Evolutionary conservation across 2,329 filamentous ascomycete species (phyloP).

Genomic region (Calonectria hongkongensis): DNA sequence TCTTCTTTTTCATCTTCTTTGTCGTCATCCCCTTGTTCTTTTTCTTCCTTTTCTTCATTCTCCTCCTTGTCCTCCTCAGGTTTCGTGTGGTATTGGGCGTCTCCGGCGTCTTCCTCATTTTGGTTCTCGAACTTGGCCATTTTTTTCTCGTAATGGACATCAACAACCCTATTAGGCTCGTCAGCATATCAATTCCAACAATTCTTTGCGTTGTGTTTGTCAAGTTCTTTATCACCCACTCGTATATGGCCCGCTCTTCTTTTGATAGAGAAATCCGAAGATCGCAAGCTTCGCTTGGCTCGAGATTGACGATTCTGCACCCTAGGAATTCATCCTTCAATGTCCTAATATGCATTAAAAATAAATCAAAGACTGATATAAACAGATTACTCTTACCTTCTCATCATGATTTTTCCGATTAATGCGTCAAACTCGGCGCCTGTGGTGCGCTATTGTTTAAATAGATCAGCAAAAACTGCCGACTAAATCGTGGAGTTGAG

Average conservation of each 20-base stretch:
- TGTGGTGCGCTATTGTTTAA: slow-evolving; percentile 35
- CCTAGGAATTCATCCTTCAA: slow-evolving; percentile 56
- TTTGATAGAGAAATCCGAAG: slow-evolving; percentile 51
- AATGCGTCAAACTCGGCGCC: slow-evolving; percentile 48
- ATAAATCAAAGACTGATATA: neutral
- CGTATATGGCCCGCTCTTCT: slow-evolving; percentile 53
- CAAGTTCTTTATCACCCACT: slow-evolving; percentile 45
- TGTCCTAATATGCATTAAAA: slow-evolving; percentile 47
- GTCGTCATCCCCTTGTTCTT: neutral
- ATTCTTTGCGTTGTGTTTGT: no score
- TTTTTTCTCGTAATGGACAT: slow-evolving; percentile 4
- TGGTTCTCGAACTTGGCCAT: neutral
- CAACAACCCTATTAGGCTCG: slow-evolving; percentile 5
- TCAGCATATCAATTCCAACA: neutral
- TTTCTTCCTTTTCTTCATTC: neutral
- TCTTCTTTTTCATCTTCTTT: neutral
- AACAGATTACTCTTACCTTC: slow-evolving; percentile 49
- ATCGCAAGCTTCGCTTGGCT: slow-evolving; percentile 36
- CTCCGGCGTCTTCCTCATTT: neutral
- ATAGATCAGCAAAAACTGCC: neutral
- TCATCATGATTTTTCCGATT: slow-evolving; percentile 52
- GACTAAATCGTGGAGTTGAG: no score
- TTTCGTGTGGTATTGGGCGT: no score
- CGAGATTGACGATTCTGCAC: slow-evolving; percentile 52
- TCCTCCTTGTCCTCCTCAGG: neutral